A percentile compares a stretch with the other conserved stretches of the same genome.
These are phyloP conservation scores for Rhodomyrtus psidioides DNA, from an alignment of 441 rosid genomes.

Conservation along the genomic window DNA sequence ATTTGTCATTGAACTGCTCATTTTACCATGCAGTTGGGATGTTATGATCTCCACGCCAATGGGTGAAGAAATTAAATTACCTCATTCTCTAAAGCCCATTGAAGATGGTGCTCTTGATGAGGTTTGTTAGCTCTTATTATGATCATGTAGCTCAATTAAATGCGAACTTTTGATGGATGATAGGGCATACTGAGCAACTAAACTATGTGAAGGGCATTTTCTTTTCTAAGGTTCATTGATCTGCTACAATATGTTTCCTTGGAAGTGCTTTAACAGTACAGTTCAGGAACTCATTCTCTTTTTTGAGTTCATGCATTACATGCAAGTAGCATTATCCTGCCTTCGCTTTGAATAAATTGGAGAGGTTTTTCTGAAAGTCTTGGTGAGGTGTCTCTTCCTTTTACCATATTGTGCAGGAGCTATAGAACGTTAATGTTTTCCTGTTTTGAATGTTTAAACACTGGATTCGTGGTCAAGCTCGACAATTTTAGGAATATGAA, in stretches of 20 bases:
- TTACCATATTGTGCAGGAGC: not conserved
- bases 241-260: not conserved
- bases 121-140: constrained; percentile 24
- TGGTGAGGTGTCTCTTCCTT: not conserved
- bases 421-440: not conserved
- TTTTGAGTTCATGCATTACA: not conserved
- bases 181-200: not conserved
- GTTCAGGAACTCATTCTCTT: not conserved
- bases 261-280: not conserved
- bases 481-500: not conserved
- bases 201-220: not conserved
- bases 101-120: constrained; percentile 53
- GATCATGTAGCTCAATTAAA: not conserved
- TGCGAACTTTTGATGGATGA: not conserved
- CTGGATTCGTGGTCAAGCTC: not conserved
- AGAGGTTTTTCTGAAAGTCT: not conserved
- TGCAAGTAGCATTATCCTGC: not conserved
- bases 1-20: not conserved
- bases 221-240: not conserved
- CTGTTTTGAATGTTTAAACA: not conserved
- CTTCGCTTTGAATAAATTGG: not conserved
- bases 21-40: constrained; percentile 59
- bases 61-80: constrained; percentile 57
- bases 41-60: constrained; percentile 56
- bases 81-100: constrained; percentile 60